Conservation (phyloP, 129 eudicot genomes). For the Tanacetum coccineum region DNA sequence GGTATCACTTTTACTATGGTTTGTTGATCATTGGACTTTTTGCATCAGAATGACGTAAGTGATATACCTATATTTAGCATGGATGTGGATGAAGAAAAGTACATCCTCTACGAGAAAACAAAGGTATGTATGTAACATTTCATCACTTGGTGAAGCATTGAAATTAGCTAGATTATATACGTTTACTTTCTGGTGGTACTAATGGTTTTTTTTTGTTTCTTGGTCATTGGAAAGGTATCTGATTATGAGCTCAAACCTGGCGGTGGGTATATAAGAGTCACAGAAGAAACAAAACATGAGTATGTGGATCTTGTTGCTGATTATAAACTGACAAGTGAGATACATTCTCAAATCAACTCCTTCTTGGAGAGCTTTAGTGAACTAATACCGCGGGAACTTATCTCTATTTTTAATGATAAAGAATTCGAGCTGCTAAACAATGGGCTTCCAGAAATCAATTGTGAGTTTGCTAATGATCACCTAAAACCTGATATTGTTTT, state of each 20-base stretch:
- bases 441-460: slow-evolving; percentile 50
- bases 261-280: slow-evolving; percentile 1
- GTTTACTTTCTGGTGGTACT: not conserved
- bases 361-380: slow-evolving; percentile 7
- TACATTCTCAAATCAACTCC: slow-evolving; percentile 11
- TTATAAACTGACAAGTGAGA: slow-evolving; percentile 4
- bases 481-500: not conserved
- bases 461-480: slow-evolving; percentile 33
- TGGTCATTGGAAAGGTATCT: not conserved
- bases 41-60: slow-evolving; percentile 7
- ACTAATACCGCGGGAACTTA: slow-evolving; percentile 2
- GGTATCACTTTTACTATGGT: not conserved
- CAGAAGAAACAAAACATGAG: slow-evolving; percentile 13
- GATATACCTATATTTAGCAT: slow-evolving; percentile 12
- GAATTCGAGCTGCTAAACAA: slow-evolving; percentile 6
- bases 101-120: not conserved
- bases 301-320: slow-evolving; percentile 12
- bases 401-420: slow-evolving; percentile 7
- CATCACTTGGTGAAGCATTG: not conserved
- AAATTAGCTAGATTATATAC: not conserved
- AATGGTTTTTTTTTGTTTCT: not conserved
- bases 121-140: not conserved
- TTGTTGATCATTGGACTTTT: not conserved
- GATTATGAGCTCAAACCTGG: slow-evolving; percentile 13
- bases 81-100: slow-evolving; percentile 6